Evolutionary conservation across 352 stramenopile genomes (phyloP).

Genomic region (Phytopythium sindhum): DNA sequence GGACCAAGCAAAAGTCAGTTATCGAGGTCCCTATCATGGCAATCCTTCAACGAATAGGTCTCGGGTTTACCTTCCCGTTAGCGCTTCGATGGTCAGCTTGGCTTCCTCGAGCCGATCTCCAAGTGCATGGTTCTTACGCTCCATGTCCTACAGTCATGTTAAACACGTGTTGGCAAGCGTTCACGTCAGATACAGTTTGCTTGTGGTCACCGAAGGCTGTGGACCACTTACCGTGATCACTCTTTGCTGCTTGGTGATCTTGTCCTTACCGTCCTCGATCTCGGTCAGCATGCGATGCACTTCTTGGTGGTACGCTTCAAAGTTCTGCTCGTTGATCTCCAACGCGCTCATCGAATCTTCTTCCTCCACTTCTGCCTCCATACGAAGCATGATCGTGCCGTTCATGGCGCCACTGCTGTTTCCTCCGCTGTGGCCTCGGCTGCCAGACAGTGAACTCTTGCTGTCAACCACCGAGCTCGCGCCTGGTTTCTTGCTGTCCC

Average conservation of each 20-base stretch:
- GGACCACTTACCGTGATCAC: slow-evolving; percentile 40
- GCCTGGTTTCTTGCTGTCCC: slow-evolving; percentile 2
- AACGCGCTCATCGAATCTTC: slow-evolving; percentile 15
- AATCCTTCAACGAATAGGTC: neutral
- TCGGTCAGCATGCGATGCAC: slow-evolving; percentile 58
- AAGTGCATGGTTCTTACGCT: slow-evolving; percentile 62
- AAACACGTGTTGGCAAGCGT: neutral
- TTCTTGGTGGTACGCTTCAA: slow-evolving; percentile 70
- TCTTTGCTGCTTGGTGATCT: slow-evolving; percentile 65
- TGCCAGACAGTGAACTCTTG: neutral
- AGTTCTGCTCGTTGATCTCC: slow-evolving; percentile 60
- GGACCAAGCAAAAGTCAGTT: neutral
- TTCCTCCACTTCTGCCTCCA: neutral
- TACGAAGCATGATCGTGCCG: neutral
- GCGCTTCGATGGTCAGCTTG: slow-evolving; percentile 60
- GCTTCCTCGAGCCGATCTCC: slow-evolving; percentile 62
- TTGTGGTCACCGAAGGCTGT: neutral
- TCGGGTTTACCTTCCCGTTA: slow-evolving; percentile 48
- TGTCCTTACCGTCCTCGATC: slow-evolving; percentile 58
- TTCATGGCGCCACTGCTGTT: neutral
- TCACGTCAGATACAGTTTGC: neutral
- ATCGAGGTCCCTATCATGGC: neutral
- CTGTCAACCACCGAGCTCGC: neutral
- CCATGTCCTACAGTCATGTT: slow-evolving; percentile 41
- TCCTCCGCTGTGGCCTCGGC: neutral